Conservation (phyloP, 176 grass and related monocot genomes). For the Lolium perenne region DNA sequence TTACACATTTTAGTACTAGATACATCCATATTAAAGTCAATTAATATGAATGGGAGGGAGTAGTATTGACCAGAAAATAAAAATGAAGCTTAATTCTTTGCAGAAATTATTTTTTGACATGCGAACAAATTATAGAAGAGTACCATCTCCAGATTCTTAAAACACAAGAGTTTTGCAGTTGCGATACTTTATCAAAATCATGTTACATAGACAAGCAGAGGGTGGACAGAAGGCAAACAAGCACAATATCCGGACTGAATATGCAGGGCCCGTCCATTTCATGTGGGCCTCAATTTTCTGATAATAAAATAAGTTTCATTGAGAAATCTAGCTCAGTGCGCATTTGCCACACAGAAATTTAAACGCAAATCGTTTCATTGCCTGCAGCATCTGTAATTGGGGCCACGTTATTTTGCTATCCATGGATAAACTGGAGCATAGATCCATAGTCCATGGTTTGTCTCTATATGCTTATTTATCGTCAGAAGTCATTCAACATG, state of each 20-base stretch:
- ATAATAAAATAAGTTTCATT: background rate
- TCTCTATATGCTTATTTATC: background rate
- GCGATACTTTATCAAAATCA: background rate
- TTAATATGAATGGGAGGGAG: no score
- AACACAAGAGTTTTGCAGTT: background rate
- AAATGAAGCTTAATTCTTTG: constrained; percentile 1
- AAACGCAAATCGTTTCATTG: background rate
- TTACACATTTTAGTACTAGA: no score
- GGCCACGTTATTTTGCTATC: background rate
- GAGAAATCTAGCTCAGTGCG: background rate
- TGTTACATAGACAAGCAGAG: background rate
- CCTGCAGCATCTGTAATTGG: background rate
- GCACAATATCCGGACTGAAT: background rate
- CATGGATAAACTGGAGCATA: background rate
- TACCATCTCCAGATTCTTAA: background rate
- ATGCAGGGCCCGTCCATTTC: background rate
- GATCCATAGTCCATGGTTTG: background rate
- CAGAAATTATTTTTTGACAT: background rate
- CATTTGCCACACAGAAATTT: background rate
- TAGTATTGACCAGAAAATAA: background rate
- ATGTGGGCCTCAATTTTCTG: no score
- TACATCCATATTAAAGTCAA: no score
- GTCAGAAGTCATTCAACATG: background rate
- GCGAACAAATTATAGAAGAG: background rate
- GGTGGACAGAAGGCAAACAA: background rate